Percentiles rank a stretch among this genome's conserved stretches.
Conservation (phyloP, 345 rosid species). For the Conringia planisiliqua region DNA sequence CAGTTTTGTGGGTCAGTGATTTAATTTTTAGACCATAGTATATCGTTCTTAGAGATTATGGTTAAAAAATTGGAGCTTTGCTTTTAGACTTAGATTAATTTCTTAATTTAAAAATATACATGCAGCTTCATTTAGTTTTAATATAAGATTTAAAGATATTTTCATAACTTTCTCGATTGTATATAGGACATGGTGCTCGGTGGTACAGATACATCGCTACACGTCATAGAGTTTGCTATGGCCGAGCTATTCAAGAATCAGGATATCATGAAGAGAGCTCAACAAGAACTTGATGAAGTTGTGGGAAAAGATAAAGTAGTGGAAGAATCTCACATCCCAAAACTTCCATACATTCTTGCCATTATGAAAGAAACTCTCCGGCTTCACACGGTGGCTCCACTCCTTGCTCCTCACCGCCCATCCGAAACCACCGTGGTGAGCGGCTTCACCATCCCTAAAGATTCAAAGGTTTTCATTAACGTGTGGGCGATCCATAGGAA, state of each 20-base stretch:
- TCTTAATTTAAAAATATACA: not conserved
- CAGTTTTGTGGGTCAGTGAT: not conserved
- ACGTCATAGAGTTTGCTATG: constrained; percentile 12
- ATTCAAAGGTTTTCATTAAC: not conserved
- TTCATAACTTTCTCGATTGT: not conserved
- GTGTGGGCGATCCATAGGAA: constrained; percentile 12
- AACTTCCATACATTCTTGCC: constrained; percentile 9
- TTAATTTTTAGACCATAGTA: not conserved
- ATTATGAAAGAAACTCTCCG: constrained; percentile 13
- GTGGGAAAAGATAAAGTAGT: constrained; percentile 6
- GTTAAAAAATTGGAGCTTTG: not conserved
- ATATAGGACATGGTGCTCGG: constrained; percentile 14
- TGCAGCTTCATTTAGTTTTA: not conserved
- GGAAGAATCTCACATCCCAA: not conserved
- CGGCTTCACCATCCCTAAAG: not conserved
- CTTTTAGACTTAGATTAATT: not conserved
- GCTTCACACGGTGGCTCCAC: constrained; percentile 1
- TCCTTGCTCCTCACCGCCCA: constrained; percentile 1
- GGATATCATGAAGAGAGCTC: constrained; percentile 2
- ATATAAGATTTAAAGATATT: not conserved
- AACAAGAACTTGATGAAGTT: constrained; percentile 7
- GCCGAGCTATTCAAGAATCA: not conserved
- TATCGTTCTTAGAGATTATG: not conserved
- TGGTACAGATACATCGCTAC: constrained; percentile 5
- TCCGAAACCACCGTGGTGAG: not conserved